A percentile compares a stretch with the other conserved stretches of the same genome.
These are phyloP conservation scores for Verticillium nubilum DNA, from an alignment of 2,329 filamentous ascomycete genomes.

Conservation along the genomic window DNA sequence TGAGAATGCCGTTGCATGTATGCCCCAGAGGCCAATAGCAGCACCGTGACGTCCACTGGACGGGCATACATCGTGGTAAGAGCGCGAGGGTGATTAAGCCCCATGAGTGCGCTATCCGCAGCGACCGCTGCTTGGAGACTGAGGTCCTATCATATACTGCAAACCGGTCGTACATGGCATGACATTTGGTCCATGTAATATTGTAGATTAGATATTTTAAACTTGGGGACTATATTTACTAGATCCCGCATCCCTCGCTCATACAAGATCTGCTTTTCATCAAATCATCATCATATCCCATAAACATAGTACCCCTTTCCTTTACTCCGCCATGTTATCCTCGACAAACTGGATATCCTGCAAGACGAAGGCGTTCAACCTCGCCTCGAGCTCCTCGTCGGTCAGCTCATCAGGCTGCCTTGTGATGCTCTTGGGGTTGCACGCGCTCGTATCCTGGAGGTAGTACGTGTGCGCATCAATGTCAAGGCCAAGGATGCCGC, in stretches of 20 bases:
- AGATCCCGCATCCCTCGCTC: neutral
- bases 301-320: neutral
- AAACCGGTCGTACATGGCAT: no score
- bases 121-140: no score
- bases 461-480: constrained; percentile 42
- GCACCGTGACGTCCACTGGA: no score
- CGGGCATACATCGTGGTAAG: no score
- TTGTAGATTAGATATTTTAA: neutral
- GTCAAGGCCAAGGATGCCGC: constrained; percentile 38
- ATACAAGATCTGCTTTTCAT: neutral
- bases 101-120: no score
- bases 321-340: neutral
- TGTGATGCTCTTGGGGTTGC: constrained; percentile 20
- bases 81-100: no score
- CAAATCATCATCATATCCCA: neutral
- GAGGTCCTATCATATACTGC: no score
- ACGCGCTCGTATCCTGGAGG: constrained; percentile 37
- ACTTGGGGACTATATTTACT: neutral
- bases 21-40: no score
- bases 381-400: constrained; percentile 31
- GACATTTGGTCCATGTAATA: neutral
- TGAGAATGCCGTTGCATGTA: no score
- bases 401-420: constrained; percentile 9
- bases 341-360: constrained; percentile 23
- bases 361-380: constrained; percentile 27